Percentiles rank a stretch among this genome's conserved stretches.
Conservation (phyloP, 176 grass and related monocot species). For the Chloris gayana region DNA sequence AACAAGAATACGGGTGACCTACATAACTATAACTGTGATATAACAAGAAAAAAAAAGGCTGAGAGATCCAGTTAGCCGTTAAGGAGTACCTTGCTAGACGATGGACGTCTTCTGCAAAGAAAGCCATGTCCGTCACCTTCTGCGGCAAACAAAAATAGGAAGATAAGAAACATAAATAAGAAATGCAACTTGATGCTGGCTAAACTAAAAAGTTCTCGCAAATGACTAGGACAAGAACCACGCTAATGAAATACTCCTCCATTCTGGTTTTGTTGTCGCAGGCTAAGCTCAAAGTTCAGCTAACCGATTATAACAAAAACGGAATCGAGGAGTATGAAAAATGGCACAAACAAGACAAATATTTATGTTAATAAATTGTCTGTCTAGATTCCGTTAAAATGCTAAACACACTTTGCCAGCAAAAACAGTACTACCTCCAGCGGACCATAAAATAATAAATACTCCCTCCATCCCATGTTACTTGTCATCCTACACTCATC, state of each 20-base stretch:
- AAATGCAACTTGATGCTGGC: constrained; percentile 15
- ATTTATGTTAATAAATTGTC: background rate
- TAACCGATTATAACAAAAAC: too few species aligned
- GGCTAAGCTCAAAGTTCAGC: too few species aligned
- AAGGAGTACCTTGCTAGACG: constrained; percentile 78
- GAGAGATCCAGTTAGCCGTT: constrained; percentile 25
- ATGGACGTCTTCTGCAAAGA: constrained; percentile 98
- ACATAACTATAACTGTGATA: background rate
- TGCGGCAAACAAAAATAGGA: constrained; percentile 56
- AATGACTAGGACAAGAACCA: background rate
- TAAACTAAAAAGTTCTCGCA: background rate
- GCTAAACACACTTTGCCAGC: background rate
- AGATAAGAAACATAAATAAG: constrained; percentile 29
- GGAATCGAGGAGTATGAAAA: background rate
- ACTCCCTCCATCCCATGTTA: too few species aligned
- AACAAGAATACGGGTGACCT: background rate
- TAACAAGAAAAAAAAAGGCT: constrained; percentile 14
- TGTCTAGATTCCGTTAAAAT: background rate
- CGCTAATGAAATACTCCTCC: background rate
- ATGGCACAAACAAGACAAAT: background rate
- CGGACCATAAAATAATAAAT: constrained; percentile 6
- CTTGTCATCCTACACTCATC: too few species aligned
- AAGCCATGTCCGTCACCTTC: constrained; percentile 98
- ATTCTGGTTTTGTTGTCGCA: too few species aligned
- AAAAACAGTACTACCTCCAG: constrained; percentile 4